Conservation (phyloP, 2,329 filamentous ascomycete genomes). For the Penicillium verrucosum region DNA sequence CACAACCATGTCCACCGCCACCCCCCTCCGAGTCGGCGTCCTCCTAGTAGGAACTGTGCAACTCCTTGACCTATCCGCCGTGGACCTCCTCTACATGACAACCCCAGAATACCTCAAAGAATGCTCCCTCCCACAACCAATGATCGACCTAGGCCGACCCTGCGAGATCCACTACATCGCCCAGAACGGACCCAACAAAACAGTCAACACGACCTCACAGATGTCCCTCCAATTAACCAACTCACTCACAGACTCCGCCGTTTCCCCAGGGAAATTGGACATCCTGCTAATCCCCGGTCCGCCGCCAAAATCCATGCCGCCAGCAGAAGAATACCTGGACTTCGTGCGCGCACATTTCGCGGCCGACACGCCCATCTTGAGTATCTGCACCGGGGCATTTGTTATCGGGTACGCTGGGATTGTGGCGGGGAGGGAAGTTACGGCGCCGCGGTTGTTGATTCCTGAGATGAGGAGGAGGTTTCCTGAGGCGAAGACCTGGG, state of each 20-base stretch:
- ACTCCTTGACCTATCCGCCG: slow-evolving; percentile 38
- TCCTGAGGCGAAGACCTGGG: slow-evolving; percentile 22
- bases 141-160: slow-evolving; percentile 26
- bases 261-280: slow-evolving; percentile 37
- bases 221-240: slow-evolving; percentile 30
- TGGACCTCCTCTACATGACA: slow-evolving; percentile 42
- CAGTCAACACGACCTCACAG: slow-evolving; percentile 26
- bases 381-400: slow-evolving; percentile 27
- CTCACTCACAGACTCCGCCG: slow-evolving; percentile 25
- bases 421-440: slow-evolving; percentile 16
- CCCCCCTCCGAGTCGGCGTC: slow-evolving; percentile 30
- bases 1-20: slow-evolving; percentile 3
- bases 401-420: slow-evolving; percentile 26
- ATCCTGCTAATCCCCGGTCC: slow-evolving; percentile 40
- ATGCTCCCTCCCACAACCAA: slow-evolving; percentile 31
- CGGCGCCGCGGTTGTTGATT: slow-evolving; percentile 25
- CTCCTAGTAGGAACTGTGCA: slow-evolving; percentile 37
- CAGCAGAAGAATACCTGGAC: slow-evolving; percentile 25
- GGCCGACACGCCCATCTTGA: slow-evolving; percentile 24
- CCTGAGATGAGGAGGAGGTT: slow-evolving; percentile 23
- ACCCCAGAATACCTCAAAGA: slow-evolving; percentile 26
- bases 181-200: slow-evolving; percentile 12
- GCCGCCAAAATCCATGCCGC: slow-evolving; percentile 28
- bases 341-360: slow-evolving; percentile 36
- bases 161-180: slow-evolving; percentile 34